phyloP scores from a whole-genome alignment of 1,139 yeast species.

The Wickerhamiella infanticola region DNA sequence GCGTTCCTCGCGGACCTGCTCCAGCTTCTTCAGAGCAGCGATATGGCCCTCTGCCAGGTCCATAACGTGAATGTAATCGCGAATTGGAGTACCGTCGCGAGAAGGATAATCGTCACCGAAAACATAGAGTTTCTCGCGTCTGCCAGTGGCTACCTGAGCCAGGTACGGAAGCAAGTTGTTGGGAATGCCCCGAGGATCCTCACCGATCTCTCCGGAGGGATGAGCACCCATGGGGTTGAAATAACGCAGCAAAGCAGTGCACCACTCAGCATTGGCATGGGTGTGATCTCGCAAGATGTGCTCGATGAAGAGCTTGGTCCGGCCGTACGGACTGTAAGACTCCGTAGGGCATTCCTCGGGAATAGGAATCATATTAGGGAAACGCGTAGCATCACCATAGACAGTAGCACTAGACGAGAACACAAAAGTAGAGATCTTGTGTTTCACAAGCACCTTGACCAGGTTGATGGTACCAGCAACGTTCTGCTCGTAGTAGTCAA shows the following conservation, averaged over 20 bases:
- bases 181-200: conserved; percentile 66
- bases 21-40: conserved; percentile 50
- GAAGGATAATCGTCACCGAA: conserved; percentile 58
- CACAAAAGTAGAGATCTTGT: conserved; percentile 41
- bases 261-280: conserved; percentile 36
- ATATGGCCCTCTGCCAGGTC: conserved; percentile 74
- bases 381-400: conserved; percentile 68
- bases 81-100: conserved; percentile 66
- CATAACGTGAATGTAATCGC: conserved; percentile 71
- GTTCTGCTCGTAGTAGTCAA: conserved; percentile 55
- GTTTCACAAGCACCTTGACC: conserved; percentile 36
- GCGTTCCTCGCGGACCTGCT: conserved; percentile 21
- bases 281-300: conserved; percentile 44
- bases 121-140: conserved; percentile 46
- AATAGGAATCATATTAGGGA: conserved; percentile 59
- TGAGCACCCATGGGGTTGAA: conserved; percentile 82
- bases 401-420: conserved; percentile 75
- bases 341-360: conserved; percentile 68
- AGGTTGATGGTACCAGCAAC: conserved; percentile 50
- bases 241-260: conserved; percentile 54
- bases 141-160: conserved; percentile 66
- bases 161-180: conserved; percentile 61
- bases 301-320: conserved; percentile 54
- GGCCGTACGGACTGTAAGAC: conserved; percentile 68
- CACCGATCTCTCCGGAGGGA: conserved; percentile 66